Base-by-base conservation (phyloP, 1,139 yeast species). In the Pichia sp. region DNA sequence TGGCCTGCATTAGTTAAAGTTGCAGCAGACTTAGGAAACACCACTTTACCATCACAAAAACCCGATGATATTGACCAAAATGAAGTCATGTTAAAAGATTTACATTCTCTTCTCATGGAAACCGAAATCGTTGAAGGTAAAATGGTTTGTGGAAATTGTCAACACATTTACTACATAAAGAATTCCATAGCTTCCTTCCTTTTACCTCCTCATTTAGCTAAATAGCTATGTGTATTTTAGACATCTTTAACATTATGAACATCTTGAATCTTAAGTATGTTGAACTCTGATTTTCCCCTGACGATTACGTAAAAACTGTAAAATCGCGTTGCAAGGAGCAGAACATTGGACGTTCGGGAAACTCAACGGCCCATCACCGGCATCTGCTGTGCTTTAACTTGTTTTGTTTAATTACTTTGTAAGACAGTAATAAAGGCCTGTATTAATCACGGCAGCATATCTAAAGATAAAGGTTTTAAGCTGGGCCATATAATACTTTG, bases 111-210 rank as follows among this genome's bases (percentile, higher is more conserved):
- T 57, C 75, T 95, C 56, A 71, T 93, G 49, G 96, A 91, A 67
- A 91, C 97, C 1, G 90, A 84, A 58, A 87, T 93, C 53, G 68
- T 76, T 22, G 93, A 90, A 61, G 99, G 99, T 3, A 81, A 83
- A 63, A 90, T 93, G 98, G 73, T 75, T 19, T 93, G 99, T 68
- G 76, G 80, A 31, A 85, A 84, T 70, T 93, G 99, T 68, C 83
- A 81, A 1, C 98, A 93, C 67, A 75, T 87, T 18, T 95, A 91
- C 70, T 81, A 85, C 71, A 87, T 93, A 71, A 91, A 91, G 71
- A 91, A 90, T 73, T 82, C 93, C 53, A 90, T 93, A 62, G 97
- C 99, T 47, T 93, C 93, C 74, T 87, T 93, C 70, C 74, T 93
- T 56, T 77, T 93, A 50, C 98, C 99, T 45, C 98, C 99, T 22